These are phyloP conservation scores for Arthroderma sp. DNA, from an alignment of 2,329 filamentous ascomycete species.

Conservation along the genomic window DNA sequence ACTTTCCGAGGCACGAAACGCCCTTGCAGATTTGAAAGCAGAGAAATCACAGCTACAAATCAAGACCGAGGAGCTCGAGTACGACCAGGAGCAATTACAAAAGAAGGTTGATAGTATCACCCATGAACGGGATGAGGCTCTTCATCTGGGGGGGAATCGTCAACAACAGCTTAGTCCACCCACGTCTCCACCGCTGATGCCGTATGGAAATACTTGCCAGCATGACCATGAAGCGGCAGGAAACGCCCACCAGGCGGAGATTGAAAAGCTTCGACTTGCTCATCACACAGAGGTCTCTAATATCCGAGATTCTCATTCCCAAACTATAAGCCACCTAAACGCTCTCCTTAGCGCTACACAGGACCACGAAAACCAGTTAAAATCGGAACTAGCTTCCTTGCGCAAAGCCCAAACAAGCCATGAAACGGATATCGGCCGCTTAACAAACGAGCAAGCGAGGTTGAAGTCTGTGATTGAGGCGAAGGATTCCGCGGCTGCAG, in stretches of 20 bases:
- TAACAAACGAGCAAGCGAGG: slow-evolving; percentile 18
- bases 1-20: slow-evolving; percentile 22
- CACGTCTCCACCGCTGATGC: slow-evolving; percentile 16
- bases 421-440: slow-evolving; percentile 6
- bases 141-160: slow-evolving; percentile 20
- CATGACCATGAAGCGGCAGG: slow-evolving; percentile 15
- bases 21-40: slow-evolving; percentile 25
- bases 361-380: slow-evolving; percentile 22
- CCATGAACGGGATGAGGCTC: slow-evolving; percentile 20
- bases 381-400: slow-evolving; percentile 19
- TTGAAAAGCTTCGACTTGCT: slow-evolving; percentile 24
- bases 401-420: slow-evolving; percentile 14
- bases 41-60: slow-evolving; percentile 26
- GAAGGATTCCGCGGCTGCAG: slow-evolving; percentile 28
- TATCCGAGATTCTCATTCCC: slow-evolving; percentile 25
- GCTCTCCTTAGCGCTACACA: slow-evolving; percentile 22
- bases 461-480: slow-evolving; percentile 24
- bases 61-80: slow-evolving; percentile 23
- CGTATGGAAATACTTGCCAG: neutral
- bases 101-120: slow-evolving; percentile 19
- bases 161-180: slow-evolving; percentile 19
- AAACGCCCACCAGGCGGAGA: slow-evolving; percentile 23
- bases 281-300: slow-evolving; percentile 25
- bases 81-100: slow-evolving; percentile 20
- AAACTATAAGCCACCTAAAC: slow-evolving; percentile 24